Evolutionary conservation across 345 rosid genomes (phyloP).

Genomic region (Raphanus raphanistrum): DNA sequence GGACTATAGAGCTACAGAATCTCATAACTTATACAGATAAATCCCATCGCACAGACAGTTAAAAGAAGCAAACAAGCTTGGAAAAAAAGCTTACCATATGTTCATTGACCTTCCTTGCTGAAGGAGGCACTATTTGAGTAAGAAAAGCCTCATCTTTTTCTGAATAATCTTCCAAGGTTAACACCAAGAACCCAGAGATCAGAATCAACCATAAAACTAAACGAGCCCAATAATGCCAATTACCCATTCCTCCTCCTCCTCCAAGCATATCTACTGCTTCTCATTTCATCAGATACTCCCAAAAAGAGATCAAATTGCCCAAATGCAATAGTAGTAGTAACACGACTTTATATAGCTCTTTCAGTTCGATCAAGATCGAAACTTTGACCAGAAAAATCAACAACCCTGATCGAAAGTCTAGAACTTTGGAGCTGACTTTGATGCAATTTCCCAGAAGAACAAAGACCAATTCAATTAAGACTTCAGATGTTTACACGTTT

Average conservation of each 20-base stretch:
- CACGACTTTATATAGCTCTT: not conserved
- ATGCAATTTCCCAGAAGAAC: not conserved
- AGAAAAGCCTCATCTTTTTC: conserved; percentile 47
- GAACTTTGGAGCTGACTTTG: conserved; percentile 31
- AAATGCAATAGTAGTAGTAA: not conserved
- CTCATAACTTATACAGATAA: not conserved
- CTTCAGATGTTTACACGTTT: conserved; percentile 17
- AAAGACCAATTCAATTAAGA: conserved; percentile 23
- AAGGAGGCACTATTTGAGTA: conserved; percentile 49
- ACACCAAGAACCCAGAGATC: conserved; percentile 42
- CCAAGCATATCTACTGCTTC: conserved; percentile 33
- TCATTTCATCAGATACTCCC: conserved; percentile 43
- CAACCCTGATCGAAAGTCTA: conserved; percentile 19
- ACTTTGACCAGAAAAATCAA: conserved; percentile 14
- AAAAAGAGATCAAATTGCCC: not conserved
- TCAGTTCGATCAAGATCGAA: conserved; percentile 29
- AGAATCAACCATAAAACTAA: conserved; percentile 40
- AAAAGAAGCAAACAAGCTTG: not conserved
- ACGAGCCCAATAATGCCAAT: conserved; percentile 16
- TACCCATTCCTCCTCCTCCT: conserved; percentile 41
- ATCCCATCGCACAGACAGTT: not conserved
- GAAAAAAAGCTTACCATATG: conserved; percentile 50
- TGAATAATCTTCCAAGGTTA: conserved; percentile 41
- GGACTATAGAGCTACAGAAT: too few species aligned
- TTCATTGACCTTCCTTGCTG: conserved; percentile 51